Percentiles rank a stretch among this genome's conserved stretches.
Evolutionary conservation across 2,329 filamentous ascomycete genomes (phyloP).

Genomic region (Rutstroemia sp.): DNA sequence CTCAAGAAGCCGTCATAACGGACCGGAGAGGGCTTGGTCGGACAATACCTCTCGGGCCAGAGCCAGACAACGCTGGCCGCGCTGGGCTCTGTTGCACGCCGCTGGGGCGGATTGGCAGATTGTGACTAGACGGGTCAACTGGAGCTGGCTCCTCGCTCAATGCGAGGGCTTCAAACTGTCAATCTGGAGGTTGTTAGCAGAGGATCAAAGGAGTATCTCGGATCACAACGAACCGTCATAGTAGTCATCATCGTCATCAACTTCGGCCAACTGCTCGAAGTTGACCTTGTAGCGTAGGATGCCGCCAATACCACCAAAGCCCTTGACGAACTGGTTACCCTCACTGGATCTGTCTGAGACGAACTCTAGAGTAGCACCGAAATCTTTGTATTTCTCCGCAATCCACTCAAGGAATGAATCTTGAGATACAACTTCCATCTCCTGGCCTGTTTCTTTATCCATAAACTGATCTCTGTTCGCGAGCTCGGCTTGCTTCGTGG

Average conservation of each 20-base stretch:
- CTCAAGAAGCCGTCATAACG: constrained; percentile 47
- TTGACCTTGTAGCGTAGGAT: constrained; percentile 99
- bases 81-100: constrained; percentile 38
- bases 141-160: constrained; percentile 77
- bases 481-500: constrained; percentile 76
- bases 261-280: constrained; percentile 95
- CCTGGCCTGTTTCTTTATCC: constrained; percentile 91
- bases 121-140: constrained; percentile 40
- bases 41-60: constrained; percentile 28
- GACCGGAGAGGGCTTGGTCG: constrained; percentile 62
- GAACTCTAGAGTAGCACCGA: constrained; percentile 91
- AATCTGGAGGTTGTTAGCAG: constrained; percentile 49
- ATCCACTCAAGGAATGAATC: constrained; percentile 99
- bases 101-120: constrained; percentile 36
- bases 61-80: constrained; percentile 31
- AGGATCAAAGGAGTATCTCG: not conserved
- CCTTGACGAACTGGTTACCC: constrained; percentile 99
- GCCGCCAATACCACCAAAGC: constrained; percentile 96
- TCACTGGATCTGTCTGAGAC: constrained; percentile 96
- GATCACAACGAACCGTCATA: constrained; percentile 54
- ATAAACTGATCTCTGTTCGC: constrained; percentile 75
- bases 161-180: constrained; percentile 84
- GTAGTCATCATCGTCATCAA: constrained; percentile 88
- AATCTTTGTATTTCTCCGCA: constrained; percentile 96
- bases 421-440: constrained; percentile 90